Evolutionary conservation across 257 asterid genomes (phyloP), one percentile per base, ranked within the genome.

Genomic region (Parsonsia alboflavescens): DNA sequence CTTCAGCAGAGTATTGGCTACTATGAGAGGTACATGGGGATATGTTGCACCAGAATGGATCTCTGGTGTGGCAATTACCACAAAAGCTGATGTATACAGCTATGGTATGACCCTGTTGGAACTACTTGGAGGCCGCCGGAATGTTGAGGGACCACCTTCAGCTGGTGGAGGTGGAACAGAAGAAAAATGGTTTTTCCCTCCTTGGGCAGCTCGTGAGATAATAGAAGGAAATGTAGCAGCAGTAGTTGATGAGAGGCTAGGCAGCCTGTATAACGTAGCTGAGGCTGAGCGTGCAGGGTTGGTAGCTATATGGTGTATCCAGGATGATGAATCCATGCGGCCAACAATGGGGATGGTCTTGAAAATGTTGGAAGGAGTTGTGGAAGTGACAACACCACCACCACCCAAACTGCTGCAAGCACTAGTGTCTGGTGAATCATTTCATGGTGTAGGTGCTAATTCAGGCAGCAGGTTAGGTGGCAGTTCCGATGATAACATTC

Each of bases 1-100:
- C 79, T 86, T 88, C 58, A 91, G 97, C 53, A 68, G 96, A 75
- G 91, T 91, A 12, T 73, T 89, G 33, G 94, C 92, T 0, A 83
- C 96, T 28, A 88, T 89, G 93, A 85, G 97, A 22, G 96, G 93
- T 6, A 92, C 96, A 2, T 86, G 96, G 94, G 97, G 97, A 4
- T 92, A 92, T 22, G 91, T 92, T 48, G 96, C 97, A 21, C 97
- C 96, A 0, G 97, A 92, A 82, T 92, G 96, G 95, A 87, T 92
- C 77, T 92, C 97, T 19, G 94, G 95, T 0, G 90, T 88, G 26
- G 95, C 94, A 0, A 91, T 92, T 73, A 92, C 96, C 48, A 84
- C 95, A 0, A 92, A 92, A 62, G 97, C 93, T 3, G 95, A 89
- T 36, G 95, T 92, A 1, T 92, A 90, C 70, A 90, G 97, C 89